Evolutionary conservation across 495 filamentous ascomycete genomes (phyloP).

Genomic region (Entonaema liquescens): DNA sequence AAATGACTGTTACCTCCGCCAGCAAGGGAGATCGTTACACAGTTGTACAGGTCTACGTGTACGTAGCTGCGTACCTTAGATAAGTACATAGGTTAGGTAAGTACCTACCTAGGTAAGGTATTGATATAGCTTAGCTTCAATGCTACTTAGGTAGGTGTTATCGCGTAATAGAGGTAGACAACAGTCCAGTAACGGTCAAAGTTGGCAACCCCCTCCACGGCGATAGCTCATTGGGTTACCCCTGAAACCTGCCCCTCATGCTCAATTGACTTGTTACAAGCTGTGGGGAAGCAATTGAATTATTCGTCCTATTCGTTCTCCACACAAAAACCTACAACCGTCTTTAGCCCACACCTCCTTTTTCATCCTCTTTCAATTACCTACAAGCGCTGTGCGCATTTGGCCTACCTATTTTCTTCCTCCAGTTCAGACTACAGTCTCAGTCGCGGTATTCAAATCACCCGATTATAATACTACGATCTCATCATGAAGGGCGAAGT

Average conservation of each 20-base stretch:
- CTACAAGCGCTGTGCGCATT: constrained; percentile 45
- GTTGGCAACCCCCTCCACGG: constrained; percentile 11
- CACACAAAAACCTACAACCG: constrained; percentile 35
- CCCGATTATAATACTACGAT: constrained; percentile 31
- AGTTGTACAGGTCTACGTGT: constrained; percentile 1
- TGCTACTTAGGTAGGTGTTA: neutral
- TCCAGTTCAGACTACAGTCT: constrained; percentile 32
- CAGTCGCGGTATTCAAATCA: constrained; percentile 34
- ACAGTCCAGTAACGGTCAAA: neutral
- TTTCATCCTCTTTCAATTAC: constrained; percentile 32
- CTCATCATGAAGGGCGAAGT: constrained; percentile 53
- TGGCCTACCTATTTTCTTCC: constrained; percentile 23
- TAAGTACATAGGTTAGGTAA: neutral
- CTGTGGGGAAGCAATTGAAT: constrained; percentile 15
- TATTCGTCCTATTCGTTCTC: constrained; percentile 21
- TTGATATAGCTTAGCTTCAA: neutral
- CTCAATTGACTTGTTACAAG: constrained; percentile 26
- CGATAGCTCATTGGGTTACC: constrained; percentile 29
- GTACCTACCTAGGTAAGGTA: too few relatives aligned
- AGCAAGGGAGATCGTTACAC: neutral
- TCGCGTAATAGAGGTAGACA: neutral
- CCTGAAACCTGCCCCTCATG: constrained; percentile 42
- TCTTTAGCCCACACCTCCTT: constrained; percentile 39
- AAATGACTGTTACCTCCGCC: neutral
- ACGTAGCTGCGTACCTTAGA: neutral